Evolutionary conservation across 2,329 filamentous ascomycete genomes (phyloP), one percentile per base, ranked within the genome.

Genomic region (Rutstroemia sp.): DNA sequence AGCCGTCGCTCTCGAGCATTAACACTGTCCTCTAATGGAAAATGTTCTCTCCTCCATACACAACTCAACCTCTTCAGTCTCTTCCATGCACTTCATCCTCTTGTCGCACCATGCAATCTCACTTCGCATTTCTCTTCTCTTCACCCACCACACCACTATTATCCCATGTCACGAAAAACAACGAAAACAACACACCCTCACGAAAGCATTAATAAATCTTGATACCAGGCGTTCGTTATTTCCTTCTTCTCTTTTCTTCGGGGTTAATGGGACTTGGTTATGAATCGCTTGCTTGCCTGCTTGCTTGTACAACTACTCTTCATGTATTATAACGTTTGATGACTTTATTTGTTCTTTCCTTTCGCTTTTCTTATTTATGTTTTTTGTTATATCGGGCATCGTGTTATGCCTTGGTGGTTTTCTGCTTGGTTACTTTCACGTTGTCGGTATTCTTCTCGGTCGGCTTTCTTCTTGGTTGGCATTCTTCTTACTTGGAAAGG

Each of bases 11-110:
- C 27, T 30, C 27, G 27, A 2, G 27, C 27, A 30, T 30, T 8
- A 30, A 12, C 14, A 17, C 21, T 49, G 25, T 38, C 34, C 19
- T 64, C 50, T 67, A 56, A 60, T 17, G n/a, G 19, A 52, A 23
- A 49, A 37, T 5, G 23, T 23, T 19, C 19, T 19, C 23, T 23
- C 23, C 2, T 23, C 23, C 27, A 49, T n/a, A 46, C 51, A 10
- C 27, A 9, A 30, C 27, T 10, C 27, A 30, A 30, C 27, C 25
- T 56, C 12, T 57, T 55, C 25, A 48, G 41, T 47, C 30, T 41
- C 54, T 57, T 59, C 27, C 10, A 27, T 59, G 62, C 57, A 16
- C 21, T n/a, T 10, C 5, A 21, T 16, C 10, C 9, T n/a, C 16
- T 19, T 14, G 30, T 50, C 30, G n/a, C 21, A 30, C 10, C 27